Evolutionary conservation across 2,329 filamentous ascomycete genomes (phyloP).

Genomic region (Scedosporium dehoogii): DNA sequence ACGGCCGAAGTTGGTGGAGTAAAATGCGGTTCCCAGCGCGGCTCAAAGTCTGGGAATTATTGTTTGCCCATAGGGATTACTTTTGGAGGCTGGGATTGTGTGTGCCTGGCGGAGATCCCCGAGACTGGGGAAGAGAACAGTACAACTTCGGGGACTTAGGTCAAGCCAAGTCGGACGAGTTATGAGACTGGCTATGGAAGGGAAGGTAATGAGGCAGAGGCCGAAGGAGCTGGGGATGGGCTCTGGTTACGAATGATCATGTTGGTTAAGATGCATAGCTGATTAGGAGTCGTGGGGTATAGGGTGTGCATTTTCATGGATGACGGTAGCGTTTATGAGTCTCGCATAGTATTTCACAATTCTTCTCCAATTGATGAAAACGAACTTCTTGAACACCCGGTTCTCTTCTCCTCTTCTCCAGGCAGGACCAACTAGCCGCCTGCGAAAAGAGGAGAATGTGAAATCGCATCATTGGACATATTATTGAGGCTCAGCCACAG

Average conservation of each 20-base stretch:
- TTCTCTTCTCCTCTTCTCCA: no score
- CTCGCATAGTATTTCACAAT: no score
- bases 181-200: constrained; percentile 17
- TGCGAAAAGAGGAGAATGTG: neutral
- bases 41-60: constrained; percentile 79
- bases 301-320: no score
- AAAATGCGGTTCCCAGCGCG: constrained; percentile 21
- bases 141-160: constrained; percentile 30
- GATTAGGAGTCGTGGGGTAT: no score
- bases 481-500: neutral
- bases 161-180: constrained; percentile 22
- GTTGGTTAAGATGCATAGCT: no score
- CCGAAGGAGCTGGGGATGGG: no score
- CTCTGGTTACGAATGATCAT: no score
- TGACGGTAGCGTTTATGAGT: no score
- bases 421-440: no score
- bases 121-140: constrained; percentile 50
- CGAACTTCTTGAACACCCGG: no score
- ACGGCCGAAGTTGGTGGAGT: constrained; percentile 24
- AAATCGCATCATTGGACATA: neutral
- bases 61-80: constrained; percentile 93
- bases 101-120: constrained; percentile 67
- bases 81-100: constrained; percentile 91
- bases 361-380: no score
- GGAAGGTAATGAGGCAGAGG: no score